These are phyloP conservation scores for Cercospora sesami DNA, from an alignment of 2,329 filamentous ascomycete species.

Conservation along the genomic window DNA sequence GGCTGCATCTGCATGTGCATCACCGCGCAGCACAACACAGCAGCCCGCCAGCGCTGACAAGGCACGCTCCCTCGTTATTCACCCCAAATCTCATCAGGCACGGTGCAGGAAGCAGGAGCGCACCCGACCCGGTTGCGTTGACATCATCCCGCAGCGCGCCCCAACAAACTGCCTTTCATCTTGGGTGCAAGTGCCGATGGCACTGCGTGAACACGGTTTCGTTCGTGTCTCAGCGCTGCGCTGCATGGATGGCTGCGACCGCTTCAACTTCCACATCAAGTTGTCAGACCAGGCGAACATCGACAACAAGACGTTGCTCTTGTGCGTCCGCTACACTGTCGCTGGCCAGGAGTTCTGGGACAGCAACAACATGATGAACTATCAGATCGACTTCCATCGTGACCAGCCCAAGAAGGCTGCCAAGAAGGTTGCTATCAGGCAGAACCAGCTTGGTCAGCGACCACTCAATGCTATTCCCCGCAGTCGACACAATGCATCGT, in stretches of 20 bases:
- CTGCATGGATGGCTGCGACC: slow-evolving; percentile 67
- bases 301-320: slow-evolving; percentile 86
- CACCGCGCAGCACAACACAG: neutral
- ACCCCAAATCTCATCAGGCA: slow-evolving; percentile 7
- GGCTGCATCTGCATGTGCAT: slow-evolving; percentile 4
- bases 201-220: slow-evolving; percentile 12
- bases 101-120: neutral
- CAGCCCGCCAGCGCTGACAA: neutral
- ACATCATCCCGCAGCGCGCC: slow-evolving; percentile 3
- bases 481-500: slow-evolving; percentile 49
- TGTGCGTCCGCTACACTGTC: slow-evolving; percentile 86
- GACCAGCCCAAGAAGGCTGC: slow-evolving; percentile 35
- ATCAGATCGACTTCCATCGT: slow-evolving; percentile 80
- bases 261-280: slow-evolving; percentile 93
- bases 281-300: slow-evolving; percentile 87
- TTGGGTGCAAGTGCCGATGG: slow-evolving; percentile 2
- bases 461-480: slow-evolving; percentile 54
- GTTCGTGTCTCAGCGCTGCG: slow-evolving; percentile 12
- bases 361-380: slow-evolving; percentile 84
- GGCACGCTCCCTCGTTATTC: neutral
- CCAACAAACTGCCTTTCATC: neutral
- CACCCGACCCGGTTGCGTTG: neutral
- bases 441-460: slow-evolving; percentile 42
- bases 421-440: slow-evolving; percentile 26
- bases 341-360: slow-evolving; percentile 90